Evolutionary conservation across 1,139 yeast species (phyloP).

Genomic region (Fermentozyma sake): DNA sequence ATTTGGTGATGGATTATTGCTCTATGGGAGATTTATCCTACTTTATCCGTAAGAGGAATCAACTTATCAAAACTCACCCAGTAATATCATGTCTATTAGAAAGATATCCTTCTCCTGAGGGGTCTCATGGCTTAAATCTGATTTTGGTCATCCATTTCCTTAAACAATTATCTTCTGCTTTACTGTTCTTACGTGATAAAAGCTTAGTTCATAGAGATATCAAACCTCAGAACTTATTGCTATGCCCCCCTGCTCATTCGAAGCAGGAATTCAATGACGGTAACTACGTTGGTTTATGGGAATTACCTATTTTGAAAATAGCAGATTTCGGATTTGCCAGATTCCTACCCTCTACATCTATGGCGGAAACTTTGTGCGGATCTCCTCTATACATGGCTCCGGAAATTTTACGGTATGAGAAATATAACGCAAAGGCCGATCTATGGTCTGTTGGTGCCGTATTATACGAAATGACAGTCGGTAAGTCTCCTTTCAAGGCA

Average conservation of each 20-base stretch:
- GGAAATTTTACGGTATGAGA: constrained; percentile 88
- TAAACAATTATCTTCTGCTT: constrained; percentile 81
- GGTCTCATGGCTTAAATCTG: constrained; percentile 75
- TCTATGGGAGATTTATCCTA: constrained; percentile 90
- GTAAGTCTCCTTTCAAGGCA: constrained; percentile 93
- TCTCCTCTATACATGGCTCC: constrained; percentile 99
- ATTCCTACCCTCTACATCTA: constrained; percentile 81
- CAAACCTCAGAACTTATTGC: constrained; percentile 84
- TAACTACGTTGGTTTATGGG: constrained; percentile 76
- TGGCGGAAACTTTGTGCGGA: constrained; percentile 97
- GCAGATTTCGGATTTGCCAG: constrained; percentile 99
- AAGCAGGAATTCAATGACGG: constrained; percentile 51
- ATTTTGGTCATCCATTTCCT: constrained; percentile 77
- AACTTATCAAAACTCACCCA: constrained; percentile 72
- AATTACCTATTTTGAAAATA: constrained; percentile 81
- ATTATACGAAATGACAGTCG: constrained; percentile 88
- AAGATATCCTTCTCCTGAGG: constrained; percentile 78
- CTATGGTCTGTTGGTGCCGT: constrained; percentile 98
- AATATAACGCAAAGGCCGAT: constrained; percentile 95
- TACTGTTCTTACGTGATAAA: constrained; percentile 73
- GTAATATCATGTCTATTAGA: constrained; percentile 69
- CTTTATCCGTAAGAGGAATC: constrained; percentile 73
- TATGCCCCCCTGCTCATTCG: constrained; percentile 71
- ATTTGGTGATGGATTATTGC: constrained; percentile 95
- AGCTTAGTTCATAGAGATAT: constrained; percentile 91